Base-by-base conservation (phyloP, 169 alveolate species). In the Eimeria necatrix region DNA sequence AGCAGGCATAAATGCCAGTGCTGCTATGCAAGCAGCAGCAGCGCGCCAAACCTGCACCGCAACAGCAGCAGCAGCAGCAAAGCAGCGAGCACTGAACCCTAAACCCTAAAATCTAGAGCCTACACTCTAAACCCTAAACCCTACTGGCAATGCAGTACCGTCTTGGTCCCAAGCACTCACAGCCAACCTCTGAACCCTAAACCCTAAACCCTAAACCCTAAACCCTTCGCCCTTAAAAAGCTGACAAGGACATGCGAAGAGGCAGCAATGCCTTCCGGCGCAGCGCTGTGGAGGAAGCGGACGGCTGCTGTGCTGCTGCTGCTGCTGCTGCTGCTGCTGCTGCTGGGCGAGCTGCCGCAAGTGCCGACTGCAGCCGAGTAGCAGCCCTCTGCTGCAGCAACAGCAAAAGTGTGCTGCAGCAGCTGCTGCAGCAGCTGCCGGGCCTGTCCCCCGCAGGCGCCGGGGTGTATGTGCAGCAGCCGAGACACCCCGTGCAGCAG, bases 231-330 rank as follows among this genome's bases (percentile, higher is more conserved):
- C 68, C 68, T 56, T 32, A 32, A 2, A 49, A 68, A 68, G n/a
- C 78, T n/a, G 8, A 80, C 89, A 64, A 80, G 51, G 26, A 80
- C 32, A 20, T 48, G 20, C 16, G 89, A 80, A 10, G 89, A 80
- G 51, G 89, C 89, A 4, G 89, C 64, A 80, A 80, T 80, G 51
- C 89, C 89, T 80, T 80, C 89, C 41, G 64, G 70, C 0, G 89
- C 89, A 80, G 89, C 64, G 71, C 53, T 80, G 49, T 80, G 89
- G 22, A 80, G 89, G 89, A 80, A 80, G 53, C 89, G 89, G 56
- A 80, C 89, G n/a, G 70, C 89, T 49, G 89, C 89, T 16, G 89
- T 51, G 89, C 89, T 80, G 89, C 89, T 80, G 89, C 71, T 80
- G 89, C 71, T 80, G 89, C 89, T 74, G 88, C 68, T 78, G 88